These are phyloP conservation scores for Mallotus japonicus DNA, from an alignment of 441 rosid genomes.

Conservation along the genomic window DNA sequence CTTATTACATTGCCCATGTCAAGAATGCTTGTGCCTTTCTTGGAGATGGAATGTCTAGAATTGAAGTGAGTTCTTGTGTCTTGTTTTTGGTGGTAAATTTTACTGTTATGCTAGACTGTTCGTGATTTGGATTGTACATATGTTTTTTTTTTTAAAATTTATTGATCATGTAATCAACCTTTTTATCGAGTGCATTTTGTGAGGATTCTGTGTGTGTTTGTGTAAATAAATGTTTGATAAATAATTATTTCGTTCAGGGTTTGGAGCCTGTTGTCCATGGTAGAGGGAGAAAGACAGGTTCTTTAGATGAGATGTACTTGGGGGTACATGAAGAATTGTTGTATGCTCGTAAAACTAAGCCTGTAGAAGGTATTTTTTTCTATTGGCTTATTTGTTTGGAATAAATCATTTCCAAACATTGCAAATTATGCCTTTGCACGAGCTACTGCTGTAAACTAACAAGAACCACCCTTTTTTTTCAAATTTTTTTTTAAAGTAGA, in stretches of 20 bases:
- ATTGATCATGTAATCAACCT: neutral
- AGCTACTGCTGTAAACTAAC: neutral
- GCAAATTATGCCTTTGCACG: neutral
- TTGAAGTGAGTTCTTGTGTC: constrained; percentile 51
- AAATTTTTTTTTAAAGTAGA: neutral
- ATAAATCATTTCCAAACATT: neutral
- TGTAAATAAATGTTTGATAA: neutral
- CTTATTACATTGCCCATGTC: constrained; percentile 91
- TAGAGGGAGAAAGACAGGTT: constrained; percentile 69
- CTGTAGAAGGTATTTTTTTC: constrained; percentile 61
- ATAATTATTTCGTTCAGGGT: constrained; percentile 37
- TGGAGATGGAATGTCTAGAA: constrained; percentile 93
- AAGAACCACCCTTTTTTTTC: neutral
- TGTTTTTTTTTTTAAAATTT: neutral
- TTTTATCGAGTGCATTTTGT: constrained; percentile 1
- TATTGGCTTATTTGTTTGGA: neutral
- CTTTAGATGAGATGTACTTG: constrained; percentile 73
- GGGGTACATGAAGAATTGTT: constrained; percentile 75
- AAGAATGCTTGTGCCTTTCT: constrained; percentile 92
- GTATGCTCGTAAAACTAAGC: constrained; percentile 84
- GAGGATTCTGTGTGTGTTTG: neutral
- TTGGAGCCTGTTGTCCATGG: constrained; percentile 88
- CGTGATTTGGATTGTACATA: neutral
- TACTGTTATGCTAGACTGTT: neutral
- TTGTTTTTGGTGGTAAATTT: neutral